phyloP scores from a whole-genome alignment of 2,329 filamentous ascomycete species.

The Aspergillus caelatus region DNA sequence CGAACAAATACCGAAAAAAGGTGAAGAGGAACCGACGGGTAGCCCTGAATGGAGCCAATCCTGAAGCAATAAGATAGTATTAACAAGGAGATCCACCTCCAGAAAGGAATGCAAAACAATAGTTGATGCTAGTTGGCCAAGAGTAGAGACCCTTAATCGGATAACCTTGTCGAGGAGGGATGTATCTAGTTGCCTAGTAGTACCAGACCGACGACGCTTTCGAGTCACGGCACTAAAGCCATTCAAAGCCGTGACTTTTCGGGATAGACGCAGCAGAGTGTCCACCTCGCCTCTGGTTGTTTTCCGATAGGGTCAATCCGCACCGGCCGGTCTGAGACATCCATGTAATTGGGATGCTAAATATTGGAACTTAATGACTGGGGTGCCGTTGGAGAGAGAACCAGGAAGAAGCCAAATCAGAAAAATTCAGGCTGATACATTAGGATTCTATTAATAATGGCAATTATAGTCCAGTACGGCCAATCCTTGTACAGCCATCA shows the following conservation, averaged over 20 bases:
- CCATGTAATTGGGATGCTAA: neutral
- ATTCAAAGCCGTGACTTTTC: slow-evolving; percentile 3
- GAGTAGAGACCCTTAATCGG: neutral
- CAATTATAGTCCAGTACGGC: neutral
- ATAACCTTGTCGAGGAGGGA: neutral
- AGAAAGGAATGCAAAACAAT: neutral
- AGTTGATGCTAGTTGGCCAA: neutral
- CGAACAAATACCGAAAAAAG: slow-evolving; percentile 18
- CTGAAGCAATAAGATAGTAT: slow-evolving; percentile 2
- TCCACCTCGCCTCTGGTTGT: slow-evolving; percentile 10
- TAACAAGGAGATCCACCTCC: neutral
- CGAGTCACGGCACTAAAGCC: neutral
- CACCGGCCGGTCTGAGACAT: slow-evolving; percentile 12
- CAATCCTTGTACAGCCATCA: slow-evolving; percentile 1
- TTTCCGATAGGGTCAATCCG: slow-evolving; percentile 15
- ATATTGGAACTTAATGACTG: neutral
- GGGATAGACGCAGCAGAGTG: slow-evolving; percentile 7
- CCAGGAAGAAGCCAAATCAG: neutral
- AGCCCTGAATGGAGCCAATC: neutral
- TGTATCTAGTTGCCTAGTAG: neutral
- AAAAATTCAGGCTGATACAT: neutral
- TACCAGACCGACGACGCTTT: neutral
- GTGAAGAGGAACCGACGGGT: neutral
- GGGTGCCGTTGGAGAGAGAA: neutral
- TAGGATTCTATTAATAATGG: neutral